These are phyloP conservation scores for Stenogyne calaminthoides DNA, from an alignment of 305 asterid genomes.

Conservation along the genomic window DNA sequence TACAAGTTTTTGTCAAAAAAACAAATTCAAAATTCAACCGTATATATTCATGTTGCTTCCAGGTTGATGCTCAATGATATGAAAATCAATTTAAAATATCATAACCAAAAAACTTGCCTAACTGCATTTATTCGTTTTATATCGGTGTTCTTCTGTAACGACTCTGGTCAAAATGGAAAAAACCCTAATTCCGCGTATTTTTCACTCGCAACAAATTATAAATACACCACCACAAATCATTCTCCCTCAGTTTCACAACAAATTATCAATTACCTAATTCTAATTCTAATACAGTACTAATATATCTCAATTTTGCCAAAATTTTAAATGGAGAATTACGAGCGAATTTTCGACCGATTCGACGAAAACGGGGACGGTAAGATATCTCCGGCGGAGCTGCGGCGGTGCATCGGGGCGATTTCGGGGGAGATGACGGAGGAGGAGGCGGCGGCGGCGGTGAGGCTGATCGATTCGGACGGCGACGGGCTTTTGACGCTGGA, in stretches of 20 bases:
- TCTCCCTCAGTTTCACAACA: background rate
- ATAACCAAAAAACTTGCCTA: background rate
- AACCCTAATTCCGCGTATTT: conserved; percentile 1
- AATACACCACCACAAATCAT: background rate
- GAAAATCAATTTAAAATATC: background rate
- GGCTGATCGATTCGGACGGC: conserved; percentile 48
- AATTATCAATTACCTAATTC: background rate
- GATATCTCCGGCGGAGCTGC: conserved; percentile 45
- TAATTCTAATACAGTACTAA: too few species aligned
- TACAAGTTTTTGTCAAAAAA: too few species aligned
- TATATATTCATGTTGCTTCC: background rate
- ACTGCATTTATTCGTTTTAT: background rate
- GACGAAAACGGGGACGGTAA: conserved; percentile 50
- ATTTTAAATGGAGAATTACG: conserved; percentile 33
- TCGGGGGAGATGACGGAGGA: conserved; percentile 43
- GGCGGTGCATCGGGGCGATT: conserved; percentile 35
- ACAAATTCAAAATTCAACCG: background rate
- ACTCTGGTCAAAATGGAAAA: background rate
- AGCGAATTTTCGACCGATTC: conserved; percentile 45
- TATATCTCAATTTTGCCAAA: too few species aligned
- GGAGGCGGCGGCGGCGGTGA: conserved; percentile 54
- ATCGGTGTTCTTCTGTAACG: background rate
- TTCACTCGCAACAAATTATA: background rate
- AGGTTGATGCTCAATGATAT: background rate
- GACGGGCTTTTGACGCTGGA: conserved; percentile 60